These are phyloP conservation scores for Cystobasidium ongulense DNA, from an alignment of 768 basidiomycete genomes.

Conservation along the genomic window DNA sequence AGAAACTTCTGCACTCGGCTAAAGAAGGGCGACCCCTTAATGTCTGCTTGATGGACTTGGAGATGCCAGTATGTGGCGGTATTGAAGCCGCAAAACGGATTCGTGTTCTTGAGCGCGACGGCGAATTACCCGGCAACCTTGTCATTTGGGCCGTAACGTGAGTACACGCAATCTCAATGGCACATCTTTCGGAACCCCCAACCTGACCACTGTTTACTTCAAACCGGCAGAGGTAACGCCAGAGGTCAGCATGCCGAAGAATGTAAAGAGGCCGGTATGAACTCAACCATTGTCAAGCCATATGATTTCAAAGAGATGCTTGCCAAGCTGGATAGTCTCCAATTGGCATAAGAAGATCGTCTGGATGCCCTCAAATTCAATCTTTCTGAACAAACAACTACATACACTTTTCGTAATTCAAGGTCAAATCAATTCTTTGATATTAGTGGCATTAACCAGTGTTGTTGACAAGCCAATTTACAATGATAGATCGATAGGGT, in stretches of 20 bases:
- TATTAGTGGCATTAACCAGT: too few relatives aligned
- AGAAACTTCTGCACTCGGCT: background rate
- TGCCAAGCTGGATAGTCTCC: background rate
- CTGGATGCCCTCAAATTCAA: too few relatives aligned
- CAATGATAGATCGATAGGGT: too few relatives aligned
- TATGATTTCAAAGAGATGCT: constrained; percentile 1
- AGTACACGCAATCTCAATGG: too few relatives aligned
- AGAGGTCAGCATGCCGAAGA: background rate
- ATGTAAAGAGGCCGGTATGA: constrained; percentile 3
- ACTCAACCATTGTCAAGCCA: background rate
- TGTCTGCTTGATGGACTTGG: constrained; percentile 11
- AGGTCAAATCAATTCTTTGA: too few relatives aligned
- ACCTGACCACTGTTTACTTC: background rate
- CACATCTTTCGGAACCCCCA: too few relatives aligned
- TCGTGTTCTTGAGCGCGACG: background rate
- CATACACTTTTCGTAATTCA: too few relatives aligned
- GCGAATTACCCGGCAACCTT: background rate
- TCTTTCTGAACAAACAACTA: too few relatives aligned
- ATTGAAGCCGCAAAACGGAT: background rate
- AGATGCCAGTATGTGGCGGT: constrained; percentile 4
- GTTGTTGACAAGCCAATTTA: too few relatives aligned
- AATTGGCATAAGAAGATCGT: background rate
- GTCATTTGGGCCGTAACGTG: constrained; percentile 1
- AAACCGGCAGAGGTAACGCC: background rate
- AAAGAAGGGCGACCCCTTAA: constrained; percentile 14